Conservation (phyloP, 495 filamentous ascomycete genomes). For the Apiosordaria backusii region DNA sequence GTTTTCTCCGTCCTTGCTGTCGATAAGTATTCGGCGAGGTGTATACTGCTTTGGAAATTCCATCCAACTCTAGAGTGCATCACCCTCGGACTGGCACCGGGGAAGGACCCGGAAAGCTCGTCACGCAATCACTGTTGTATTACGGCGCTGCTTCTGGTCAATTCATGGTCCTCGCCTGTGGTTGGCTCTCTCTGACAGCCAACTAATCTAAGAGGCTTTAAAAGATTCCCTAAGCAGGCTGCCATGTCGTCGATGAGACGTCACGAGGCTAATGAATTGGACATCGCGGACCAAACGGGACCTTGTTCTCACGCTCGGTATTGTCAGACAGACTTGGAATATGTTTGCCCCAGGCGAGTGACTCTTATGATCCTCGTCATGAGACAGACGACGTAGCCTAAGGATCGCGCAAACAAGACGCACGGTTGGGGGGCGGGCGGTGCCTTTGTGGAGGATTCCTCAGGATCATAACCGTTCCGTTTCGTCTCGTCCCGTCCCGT, state of each 20-base stretch:
- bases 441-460: background rate
- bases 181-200: background rate
- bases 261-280: background rate
- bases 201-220: background rate
- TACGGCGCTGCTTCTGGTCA: background rate
- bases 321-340: background rate
- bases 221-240: background rate
- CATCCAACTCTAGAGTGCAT: background rate
- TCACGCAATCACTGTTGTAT: background rate
- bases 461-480: constrained; percentile 2
- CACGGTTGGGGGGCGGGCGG: background rate
- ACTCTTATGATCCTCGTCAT: background rate
- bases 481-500: constrained; percentile 11
- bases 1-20: background rate
- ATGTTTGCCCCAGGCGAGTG: background rate
- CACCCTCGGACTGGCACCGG: background rate
- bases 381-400: background rate
- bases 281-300: background rate
- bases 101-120: background rate
- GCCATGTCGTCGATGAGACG: background rate
- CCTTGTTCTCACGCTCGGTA: background rate
- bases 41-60: background rate
- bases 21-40: background rate
- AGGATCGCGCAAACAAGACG: background rate
- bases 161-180: background rate